These are phyloP conservation scores for Groenewaldozyma auringiensis DNA, from an alignment of 1,139 yeast genomes.

Conservation along the genomic window DNA sequence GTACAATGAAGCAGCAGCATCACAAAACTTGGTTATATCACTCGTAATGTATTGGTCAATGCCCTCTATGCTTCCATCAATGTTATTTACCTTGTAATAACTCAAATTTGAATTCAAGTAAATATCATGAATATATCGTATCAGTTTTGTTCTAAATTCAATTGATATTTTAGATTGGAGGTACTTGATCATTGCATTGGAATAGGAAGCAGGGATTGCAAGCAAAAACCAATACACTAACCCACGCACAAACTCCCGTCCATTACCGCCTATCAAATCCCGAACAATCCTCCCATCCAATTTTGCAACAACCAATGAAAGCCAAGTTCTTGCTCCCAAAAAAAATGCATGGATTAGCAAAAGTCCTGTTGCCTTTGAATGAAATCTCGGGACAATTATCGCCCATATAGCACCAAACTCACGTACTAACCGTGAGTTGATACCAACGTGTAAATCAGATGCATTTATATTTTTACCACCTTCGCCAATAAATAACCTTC, in stretches of 20 bases:
- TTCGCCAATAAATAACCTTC: slow-evolving; percentile 51
- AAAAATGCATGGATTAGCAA: slow-evolving; percentile 68
- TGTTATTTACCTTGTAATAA: slow-evolving; percentile 57
- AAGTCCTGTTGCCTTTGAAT: slow-evolving; percentile 59
- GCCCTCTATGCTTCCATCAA: slow-evolving; percentile 40
- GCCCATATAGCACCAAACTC: slow-evolving; percentile 75
- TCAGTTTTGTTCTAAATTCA: slow-evolving; percentile 76
- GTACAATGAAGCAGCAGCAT: slow-evolving; percentile 73
- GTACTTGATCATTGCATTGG: slow-evolving; percentile 83
- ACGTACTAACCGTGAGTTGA: slow-evolving; percentile 37
- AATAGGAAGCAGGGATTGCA: slow-evolving; percentile 90
- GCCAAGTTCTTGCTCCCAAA: slow-evolving; percentile 75
- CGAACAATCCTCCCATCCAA: slow-evolving; percentile 89
- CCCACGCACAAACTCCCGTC: slow-evolving; percentile 67
- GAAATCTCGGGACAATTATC: slow-evolving; percentile 68
- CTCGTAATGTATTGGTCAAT: slow-evolving; percentile 75
- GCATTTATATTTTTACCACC: slow-evolving; percentile 32
- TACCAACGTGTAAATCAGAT: slow-evolving; percentile 12
- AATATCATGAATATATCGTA: slow-evolving; percentile 83
- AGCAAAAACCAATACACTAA: slow-evolving; percentile 78
- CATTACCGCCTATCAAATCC: slow-evolving; percentile 78
- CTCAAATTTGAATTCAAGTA: slow-evolving; percentile 76
- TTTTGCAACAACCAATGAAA: slow-evolving; percentile 77
- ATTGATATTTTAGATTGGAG: slow-evolving; percentile 70
- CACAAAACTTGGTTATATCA: slow-evolving; percentile 76